Evolutionary conservation across 2,329 filamentous ascomycete genomes (phyloP), one percentile per base, ranked within the genome.

Genomic region (Aureobasidium mangrovei): DNA sequence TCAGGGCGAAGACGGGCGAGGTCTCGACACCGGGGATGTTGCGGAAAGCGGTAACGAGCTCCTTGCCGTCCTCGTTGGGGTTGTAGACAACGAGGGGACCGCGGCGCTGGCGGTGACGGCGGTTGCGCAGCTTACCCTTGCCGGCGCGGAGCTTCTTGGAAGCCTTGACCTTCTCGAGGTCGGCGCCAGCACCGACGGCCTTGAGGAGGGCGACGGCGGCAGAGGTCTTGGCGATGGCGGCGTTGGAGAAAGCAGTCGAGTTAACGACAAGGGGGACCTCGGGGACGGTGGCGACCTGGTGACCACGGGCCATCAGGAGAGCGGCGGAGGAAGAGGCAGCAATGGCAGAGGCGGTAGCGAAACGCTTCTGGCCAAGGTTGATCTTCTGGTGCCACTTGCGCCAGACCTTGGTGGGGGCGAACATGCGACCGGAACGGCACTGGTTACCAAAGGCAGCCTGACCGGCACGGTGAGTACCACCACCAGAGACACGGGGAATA

Each of bases 301-400:
- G 93, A 69, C 93, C 94, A 73, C 94, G 93, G 74, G 93, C 93
- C 72, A 96, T 81, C 68, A 98, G 85, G 66, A 98, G 91, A 69
- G 93, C 86, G 70, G 91, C 85, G 71, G 91, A 90, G 67, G 91
- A 91, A 65, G 93, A 96, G 68, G 93, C 93, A 77, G 93, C 93
- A 69, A 98, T 82, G 71, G 93, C 93, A 69, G 93, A 98, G 74
- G 89, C 89, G 70, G 90, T 95, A 77, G 93, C 93, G 76, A 96
- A 98, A 70, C 93, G 93, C 88, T 93, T 95, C 84, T 98, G 93
- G 77, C 87, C 87, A 77, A 94, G 84, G 84, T 95, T 95, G 84
- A 98, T 84, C 90, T 97, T 97, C 82, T 96, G 83, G 83, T 98
- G 93, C 94, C 93, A 98, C 83, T 95, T 96, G 76, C 93, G 84